phyloP scores from a whole-genome alignment of 1,284 basidiomycete species.

The Rhodotorula sp. region DNA sequence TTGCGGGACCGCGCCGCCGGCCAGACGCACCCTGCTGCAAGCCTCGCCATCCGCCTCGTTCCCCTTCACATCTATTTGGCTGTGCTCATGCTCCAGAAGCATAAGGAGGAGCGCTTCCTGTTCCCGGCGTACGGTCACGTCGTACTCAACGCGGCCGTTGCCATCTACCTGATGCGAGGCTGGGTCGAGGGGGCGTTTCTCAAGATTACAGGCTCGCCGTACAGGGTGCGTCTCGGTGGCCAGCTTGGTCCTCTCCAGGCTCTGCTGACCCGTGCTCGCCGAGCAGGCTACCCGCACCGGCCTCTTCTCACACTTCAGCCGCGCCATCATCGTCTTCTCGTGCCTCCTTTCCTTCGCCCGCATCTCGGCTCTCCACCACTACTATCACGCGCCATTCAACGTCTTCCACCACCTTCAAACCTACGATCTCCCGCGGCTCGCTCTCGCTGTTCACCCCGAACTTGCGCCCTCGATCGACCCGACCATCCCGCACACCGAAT shows the following conservation, averaged over 20 bases:
- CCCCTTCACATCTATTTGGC: slow-evolving; percentile 88
- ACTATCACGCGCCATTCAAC: slow-evolving; percentile 87
- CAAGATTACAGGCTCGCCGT: slow-evolving; percentile 73
- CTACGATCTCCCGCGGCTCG: slow-evolving; percentile 72
- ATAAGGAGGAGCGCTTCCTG: slow-evolving; percentile 99
- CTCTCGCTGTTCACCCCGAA: slow-evolving; percentile 61
- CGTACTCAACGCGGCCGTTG: slow-evolving; percentile 89
- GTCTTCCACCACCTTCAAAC: slow-evolving; percentile 71
- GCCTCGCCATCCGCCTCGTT: slow-evolving; percentile 70
- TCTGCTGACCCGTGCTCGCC: not conserved
- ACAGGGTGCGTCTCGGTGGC: slow-evolving; percentile 61
- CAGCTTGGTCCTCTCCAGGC: no score
- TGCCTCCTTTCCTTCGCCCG: slow-evolving; percentile 72
- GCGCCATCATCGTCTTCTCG: slow-evolving; percentile 65
- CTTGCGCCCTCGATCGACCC: slow-evolving; percentile 37
- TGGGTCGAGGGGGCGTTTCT: slow-evolving; percentile 80
- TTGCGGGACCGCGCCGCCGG: slow-evolving; percentile 35
- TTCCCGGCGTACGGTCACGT: slow-evolving; percentile 89
- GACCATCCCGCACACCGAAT: slow-evolving; percentile 29
- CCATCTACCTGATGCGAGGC: slow-evolving; percentile 75
- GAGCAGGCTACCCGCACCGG: slow-evolving; percentile 69
- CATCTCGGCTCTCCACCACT: slow-evolving; percentile 74
- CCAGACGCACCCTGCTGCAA: slow-evolving; percentile 42
- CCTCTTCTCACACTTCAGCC: slow-evolving; percentile 73
- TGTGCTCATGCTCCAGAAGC: slow-evolving; percentile 76